phyloP scores from a whole-genome alignment of 2,329 filamentous ascomycete species.

The Alternaria panax region DNA sequence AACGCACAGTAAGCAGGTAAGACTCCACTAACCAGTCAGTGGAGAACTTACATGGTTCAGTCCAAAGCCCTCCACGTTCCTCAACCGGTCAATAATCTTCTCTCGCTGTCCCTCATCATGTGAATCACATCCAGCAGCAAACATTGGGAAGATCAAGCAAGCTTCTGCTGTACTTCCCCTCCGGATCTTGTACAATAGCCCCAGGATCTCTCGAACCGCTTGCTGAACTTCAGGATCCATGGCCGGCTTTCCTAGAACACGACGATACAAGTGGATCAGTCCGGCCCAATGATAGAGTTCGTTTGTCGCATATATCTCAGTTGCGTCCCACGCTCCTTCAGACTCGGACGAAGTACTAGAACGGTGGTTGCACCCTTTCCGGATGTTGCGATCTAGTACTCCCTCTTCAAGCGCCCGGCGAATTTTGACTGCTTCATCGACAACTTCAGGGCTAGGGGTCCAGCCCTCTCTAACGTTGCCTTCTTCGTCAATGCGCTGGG shows the following conservation, averaged over 20 bases:
- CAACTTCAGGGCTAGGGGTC: slow-evolving; percentile 64
- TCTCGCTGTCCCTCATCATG: slow-evolving; percentile 62
- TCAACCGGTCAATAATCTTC: slow-evolving; percentile 70
- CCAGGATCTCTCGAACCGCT: slow-evolving; percentile 69
- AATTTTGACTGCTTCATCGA: slow-evolving; percentile 65
- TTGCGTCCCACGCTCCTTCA: slow-evolving; percentile 62
- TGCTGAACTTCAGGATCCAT: slow-evolving; percentile 67
- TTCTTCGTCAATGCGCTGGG: slow-evolving; percentile 65
- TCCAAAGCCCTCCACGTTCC: slow-evolving; percentile 73
- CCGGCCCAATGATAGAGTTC: slow-evolving; percentile 82
- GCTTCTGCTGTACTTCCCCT: slow-evolving; percentile 75
- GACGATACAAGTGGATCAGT: slow-evolving; percentile 75
- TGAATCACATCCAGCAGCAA: slow-evolving; percentile 81
- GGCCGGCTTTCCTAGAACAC: slow-evolving; percentile 70
- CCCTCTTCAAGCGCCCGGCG: slow-evolving; percentile 67
- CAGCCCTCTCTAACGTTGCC: slow-evolving; percentile 62
- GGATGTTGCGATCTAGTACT: slow-evolving; percentile 44
- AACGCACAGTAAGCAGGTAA: slow-evolving; percentile 2
- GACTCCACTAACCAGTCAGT: neutral
- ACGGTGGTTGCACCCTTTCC: slow-evolving; percentile 54
- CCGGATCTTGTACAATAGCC: slow-evolving; percentile 67
- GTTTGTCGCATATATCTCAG: slow-evolving; percentile 75
- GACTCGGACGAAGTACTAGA: slow-evolving; percentile 46
- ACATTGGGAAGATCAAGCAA: slow-evolving; percentile 80
- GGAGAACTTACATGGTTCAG: slow-evolving; percentile 71